These are phyloP conservation scores for Globisporangium irregulare DNA, from an alignment of 352 stramenopile genomes.

Conservation along the genomic window DNA sequence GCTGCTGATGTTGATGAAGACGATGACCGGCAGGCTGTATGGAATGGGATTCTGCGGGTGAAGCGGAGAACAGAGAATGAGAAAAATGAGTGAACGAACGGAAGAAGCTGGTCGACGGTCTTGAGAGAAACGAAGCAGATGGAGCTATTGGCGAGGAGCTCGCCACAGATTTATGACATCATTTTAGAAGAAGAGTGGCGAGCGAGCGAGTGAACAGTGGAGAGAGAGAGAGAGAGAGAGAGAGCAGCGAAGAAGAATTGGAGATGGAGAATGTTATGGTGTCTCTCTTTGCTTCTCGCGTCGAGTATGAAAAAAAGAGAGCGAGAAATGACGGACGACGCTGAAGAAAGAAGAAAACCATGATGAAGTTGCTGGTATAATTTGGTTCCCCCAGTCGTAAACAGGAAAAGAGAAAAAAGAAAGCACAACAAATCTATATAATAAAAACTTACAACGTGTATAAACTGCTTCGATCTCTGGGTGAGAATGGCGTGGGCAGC, in stretches of 20 bases:
- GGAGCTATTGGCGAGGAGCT: background rate
- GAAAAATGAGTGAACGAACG: background rate
- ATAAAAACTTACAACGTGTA: constrained; percentile 9
- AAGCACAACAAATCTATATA: constrained; percentile 2
- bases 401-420: background rate
- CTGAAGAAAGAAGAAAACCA: background rate
- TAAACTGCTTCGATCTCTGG: background rate
- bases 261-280: background rate
- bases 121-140: background rate
- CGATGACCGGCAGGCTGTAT: background rate
- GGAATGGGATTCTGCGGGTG: background rate
- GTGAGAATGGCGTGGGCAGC: background rate
- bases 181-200: constrained; percentile 8
- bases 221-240: background rate
- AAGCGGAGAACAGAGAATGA: background rate
- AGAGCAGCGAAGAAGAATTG: background rate
- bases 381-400: constrained; percentile 2
- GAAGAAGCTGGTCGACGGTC: background rate
- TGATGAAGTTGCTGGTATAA: background rate
- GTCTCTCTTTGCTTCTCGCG: background rate
- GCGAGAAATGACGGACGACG: background rate
- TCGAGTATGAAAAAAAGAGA: background rate
- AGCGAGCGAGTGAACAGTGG: background rate
- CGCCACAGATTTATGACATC: background rate
- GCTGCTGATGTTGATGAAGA: background rate